These are phyloP conservation scores for Moesziomyces antarcticus DNA, from an alignment of 1,284 basidiomycete species.

Conservation along the genomic window DNA sequence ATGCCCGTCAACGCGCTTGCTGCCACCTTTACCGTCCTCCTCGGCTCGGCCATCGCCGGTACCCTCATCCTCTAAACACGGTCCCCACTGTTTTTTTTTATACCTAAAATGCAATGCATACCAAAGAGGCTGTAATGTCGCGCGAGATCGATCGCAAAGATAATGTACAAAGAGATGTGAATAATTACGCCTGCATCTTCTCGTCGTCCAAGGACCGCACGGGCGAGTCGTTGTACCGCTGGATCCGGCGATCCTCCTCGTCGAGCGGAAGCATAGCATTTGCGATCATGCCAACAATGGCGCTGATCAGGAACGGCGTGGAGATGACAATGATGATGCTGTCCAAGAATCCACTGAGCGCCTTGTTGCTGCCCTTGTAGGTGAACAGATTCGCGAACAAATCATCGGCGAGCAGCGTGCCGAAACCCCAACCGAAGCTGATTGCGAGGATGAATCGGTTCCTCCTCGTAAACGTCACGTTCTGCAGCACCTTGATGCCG, in stretches of 20 bases:
- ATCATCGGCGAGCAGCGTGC: slow-evolving; percentile 71
- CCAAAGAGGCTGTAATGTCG: neutral
- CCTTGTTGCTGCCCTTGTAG: slow-evolving; percentile 69
- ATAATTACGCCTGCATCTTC: slow-evolving; percentile 21
- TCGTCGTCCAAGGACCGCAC: slow-evolving; percentile 9
- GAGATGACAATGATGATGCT: slow-evolving; percentile 79
- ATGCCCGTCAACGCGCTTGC: slow-evolving; percentile 6
- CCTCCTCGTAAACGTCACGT: slow-evolving; percentile 76
- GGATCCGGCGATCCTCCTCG: slow-evolving; percentile 45
- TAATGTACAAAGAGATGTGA: slow-evolving; percentile 1
- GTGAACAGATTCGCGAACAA: slow-evolving; percentile 70
- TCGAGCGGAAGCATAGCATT: slow-evolving; percentile 57
- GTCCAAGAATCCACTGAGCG: slow-evolving; percentile 78
- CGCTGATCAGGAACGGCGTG: slow-evolving; percentile 74
- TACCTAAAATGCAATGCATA: neutral
- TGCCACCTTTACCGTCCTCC: slow-evolving; percentile 8
- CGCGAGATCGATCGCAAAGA: neutral
- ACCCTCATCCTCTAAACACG: slow-evolving; percentile 21
- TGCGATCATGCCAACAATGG: slow-evolving; percentile 70
- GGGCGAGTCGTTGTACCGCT: slow-evolving; percentile 5
- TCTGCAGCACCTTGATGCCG: slow-evolving; percentile 79
- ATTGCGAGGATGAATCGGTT: slow-evolving; percentile 76
- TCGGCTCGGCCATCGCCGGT: slow-evolving; percentile 23
- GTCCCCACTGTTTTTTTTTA: neutral
- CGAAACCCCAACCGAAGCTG: slow-evolving; percentile 78